Evolutionary conservation across 2,329 filamentous ascomycete species (phyloP).

Genomic region (Fonsecaea monophora): DNA sequence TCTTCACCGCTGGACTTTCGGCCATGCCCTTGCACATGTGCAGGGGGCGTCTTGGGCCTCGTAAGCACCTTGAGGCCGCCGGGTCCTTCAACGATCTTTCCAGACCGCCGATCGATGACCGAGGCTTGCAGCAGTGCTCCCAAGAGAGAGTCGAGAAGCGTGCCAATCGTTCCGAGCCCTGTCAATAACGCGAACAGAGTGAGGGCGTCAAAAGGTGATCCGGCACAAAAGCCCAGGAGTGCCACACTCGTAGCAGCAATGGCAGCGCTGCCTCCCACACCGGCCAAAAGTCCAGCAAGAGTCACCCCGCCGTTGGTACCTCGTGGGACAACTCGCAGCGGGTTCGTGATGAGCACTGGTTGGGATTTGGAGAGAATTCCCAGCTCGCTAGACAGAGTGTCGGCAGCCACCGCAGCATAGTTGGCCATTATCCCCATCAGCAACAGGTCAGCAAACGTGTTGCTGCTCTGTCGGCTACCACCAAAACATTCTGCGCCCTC

Average conservation of each 20-base stretch:
- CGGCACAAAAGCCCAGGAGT: conserved; percentile 61
- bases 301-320: conserved; percentile 96
- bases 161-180: conserved; percentile 77
- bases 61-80: conserved; percentile 67
- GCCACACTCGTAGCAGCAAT: conserved; percentile 72
- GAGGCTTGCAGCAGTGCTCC: conserved; percentile 85
- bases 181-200: conserved; percentile 64
- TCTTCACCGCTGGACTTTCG: conserved; percentile 37
- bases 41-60: conserved; percentile 23
- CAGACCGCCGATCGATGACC: conserved; percentile 80
- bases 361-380: conserved; percentile 80
- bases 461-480: neutral
- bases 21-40: conserved; percentile 13
- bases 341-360: conserved; percentile 84
- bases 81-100: conserved; percentile 87
- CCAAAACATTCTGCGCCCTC: conserved; percentile 13
- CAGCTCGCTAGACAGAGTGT: conserved; percentile 94
- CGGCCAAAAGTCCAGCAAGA: conserved; percentile 72
- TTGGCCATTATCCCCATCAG: conserved; percentile 74
- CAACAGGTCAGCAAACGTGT: conserved; percentile 57
- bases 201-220: conserved; percentile 46
- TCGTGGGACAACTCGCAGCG: conserved; percentile 75
- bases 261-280: conserved; percentile 72
- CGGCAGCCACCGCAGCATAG: conserved; percentile 89
- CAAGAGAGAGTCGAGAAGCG: conserved; percentile 83